phyloP scores from a whole-genome alignment of 306 rosid species.

The Cucumis cinereus region DNA sequence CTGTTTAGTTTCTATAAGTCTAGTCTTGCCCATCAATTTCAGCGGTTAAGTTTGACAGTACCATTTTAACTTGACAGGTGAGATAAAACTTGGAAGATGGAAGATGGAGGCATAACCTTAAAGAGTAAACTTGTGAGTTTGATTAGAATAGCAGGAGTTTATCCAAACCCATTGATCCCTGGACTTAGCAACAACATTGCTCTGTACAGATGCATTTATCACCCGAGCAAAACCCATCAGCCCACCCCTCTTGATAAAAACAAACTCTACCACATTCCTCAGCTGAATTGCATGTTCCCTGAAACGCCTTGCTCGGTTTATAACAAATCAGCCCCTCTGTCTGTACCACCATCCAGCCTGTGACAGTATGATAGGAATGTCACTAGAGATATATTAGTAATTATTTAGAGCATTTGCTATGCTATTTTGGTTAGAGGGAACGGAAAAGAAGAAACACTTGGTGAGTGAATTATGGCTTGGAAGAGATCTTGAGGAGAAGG shows the following conservation, averaged over 20 bases:
- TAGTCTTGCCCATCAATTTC: too few relatives aligned
- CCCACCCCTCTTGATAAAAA: not conserved
- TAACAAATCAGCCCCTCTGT: not conserved
- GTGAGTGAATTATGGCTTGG: too few relatives aligned
- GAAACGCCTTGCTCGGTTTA: not conserved
- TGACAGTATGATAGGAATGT: not conserved
- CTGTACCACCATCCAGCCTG: not conserved
- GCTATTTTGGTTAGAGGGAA: too few relatives aligned
- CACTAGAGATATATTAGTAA: too few relatives aligned
- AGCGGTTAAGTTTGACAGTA: too few relatives aligned
- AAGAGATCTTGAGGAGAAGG: too few relatives aligned
- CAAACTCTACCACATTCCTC: not conserved
- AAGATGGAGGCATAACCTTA: not conserved
- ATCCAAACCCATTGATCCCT: not conserved
- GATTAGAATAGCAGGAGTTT: not conserved
- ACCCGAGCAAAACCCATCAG: not conserved
- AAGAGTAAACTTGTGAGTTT: not conserved
- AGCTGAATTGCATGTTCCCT: not conserved
- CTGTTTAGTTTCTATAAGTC: too few relatives aligned
- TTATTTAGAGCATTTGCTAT: too few relatives aligned
- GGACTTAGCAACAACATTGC: not conserved
- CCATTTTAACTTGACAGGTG: too few relatives aligned
- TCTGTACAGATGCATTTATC: not conserved
- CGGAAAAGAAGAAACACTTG: too few relatives aligned
- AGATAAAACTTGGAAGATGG: not conserved